phyloP scores from a whole-genome alignment of 164 flowering plant genomes.

The Warburgia ugandensis region DNA sequence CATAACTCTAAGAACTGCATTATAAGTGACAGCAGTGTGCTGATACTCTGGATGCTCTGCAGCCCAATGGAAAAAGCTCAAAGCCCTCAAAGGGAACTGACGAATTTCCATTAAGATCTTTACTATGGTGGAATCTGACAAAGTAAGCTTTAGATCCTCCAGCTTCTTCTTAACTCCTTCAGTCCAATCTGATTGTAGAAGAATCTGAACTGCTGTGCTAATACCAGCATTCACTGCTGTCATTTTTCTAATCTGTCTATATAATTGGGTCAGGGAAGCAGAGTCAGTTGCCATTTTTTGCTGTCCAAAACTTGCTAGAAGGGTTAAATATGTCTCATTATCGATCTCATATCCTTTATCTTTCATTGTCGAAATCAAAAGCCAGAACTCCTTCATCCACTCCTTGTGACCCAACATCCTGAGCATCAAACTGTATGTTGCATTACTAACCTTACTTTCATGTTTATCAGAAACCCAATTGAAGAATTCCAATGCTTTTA shows the following conservation, averaged over 20 bases:
- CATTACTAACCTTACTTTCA: conserved; percentile 41
- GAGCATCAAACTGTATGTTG: conserved; percentile 49
- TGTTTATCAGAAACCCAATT: conserved; percentile 42
- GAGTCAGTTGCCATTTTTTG: conserved; percentile 44
- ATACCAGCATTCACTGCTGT: conserved; percentile 30
- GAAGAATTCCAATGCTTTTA: conserved; percentile 45
- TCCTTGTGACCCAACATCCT: conserved; percentile 41
- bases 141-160: conserved; percentile 24
- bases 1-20: conserved; percentile 58
- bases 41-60: conserved; percentile 24
- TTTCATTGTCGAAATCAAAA: conserved; percentile 39
- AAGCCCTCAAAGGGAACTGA: conserved; percentile 45
- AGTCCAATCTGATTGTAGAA: conserved; percentile 43
- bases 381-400: conserved; percentile 61
- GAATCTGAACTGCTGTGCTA: conserved; percentile 28
- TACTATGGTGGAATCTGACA: conserved; percentile 50
- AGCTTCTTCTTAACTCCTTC: conserved; percentile 41
- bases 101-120: conserved; percentile 54
- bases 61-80: conserved; percentile 59
- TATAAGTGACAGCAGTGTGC: conserved; percentile 68
- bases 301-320: conserved; percentile 27
- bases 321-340: conserved; percentile 37
- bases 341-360: conserved; percentile 58
- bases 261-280: conserved; percentile 38
- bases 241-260: conserved; percentile 36